Evolutionary conservation across 345 rosid genomes (phyloP).

Genomic region (Bruguiera gymnorhiza): DNA sequence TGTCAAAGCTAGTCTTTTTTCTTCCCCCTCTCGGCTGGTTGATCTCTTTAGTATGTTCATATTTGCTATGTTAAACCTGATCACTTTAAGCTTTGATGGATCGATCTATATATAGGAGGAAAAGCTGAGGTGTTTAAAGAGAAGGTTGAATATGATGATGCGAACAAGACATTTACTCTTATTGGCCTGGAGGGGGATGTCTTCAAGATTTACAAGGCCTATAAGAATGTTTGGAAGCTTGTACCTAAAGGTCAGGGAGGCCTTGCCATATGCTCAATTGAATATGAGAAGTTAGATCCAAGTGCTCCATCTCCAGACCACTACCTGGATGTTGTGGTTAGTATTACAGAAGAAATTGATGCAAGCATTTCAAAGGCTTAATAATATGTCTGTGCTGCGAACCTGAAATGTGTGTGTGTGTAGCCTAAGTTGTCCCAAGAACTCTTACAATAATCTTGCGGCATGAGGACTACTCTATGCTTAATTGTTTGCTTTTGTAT

Average conservation of each 20-base stretch:
- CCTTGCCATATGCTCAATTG: conserved; percentile 9
- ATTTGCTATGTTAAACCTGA: no score
- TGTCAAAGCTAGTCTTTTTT: no score
- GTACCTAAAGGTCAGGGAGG: conserved; percentile 13
- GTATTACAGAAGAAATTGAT: conserved; percentile 18
- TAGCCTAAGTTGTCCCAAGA: no score
- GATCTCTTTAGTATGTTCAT: no score
- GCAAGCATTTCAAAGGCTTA: conserved; percentile 4
- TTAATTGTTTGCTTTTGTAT: no score
- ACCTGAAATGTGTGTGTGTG: no score
- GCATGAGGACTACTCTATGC: no score
- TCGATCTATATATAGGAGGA: conserved; percentile 1
- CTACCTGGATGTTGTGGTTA: conserved; percentile 17
- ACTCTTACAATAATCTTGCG: no score
- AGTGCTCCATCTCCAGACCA: conserved; percentile 19
- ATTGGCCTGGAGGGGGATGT: conserved; percentile 8
- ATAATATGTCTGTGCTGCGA: no score
- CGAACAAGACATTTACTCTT: not conserved
- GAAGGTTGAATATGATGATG: not conserved
- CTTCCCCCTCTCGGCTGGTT: no score
- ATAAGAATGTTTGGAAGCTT: not conserved
- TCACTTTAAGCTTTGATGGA: no score
- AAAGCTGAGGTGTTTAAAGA: conserved; percentile 5
- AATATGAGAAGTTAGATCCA: conserved; percentile 29
- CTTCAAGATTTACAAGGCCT: conserved; percentile 3